A percentile compares a stretch with the other conserved stretches of the same genome.
Evolutionary conservation across 768 basidiomycete species (phyloP).

Genomic region (Leccinellum albellum): DNA sequence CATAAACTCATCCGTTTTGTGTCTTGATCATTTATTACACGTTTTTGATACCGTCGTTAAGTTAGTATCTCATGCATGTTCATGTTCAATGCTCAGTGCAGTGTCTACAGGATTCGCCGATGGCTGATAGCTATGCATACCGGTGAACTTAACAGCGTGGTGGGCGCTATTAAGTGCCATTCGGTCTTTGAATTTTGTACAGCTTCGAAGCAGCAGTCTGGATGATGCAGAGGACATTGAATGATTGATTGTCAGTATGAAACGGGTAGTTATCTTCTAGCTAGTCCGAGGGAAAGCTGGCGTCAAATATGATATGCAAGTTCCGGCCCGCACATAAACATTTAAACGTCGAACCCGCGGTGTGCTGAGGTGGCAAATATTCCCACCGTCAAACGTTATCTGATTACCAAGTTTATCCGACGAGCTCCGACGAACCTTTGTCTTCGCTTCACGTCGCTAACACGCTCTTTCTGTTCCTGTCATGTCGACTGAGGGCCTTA

Average conservation of each 20-base stretch:
- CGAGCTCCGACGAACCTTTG: background rate
- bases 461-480: background rate
- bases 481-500: conserved; percentile 8
- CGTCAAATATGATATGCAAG: too few species aligned
- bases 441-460: background rate
- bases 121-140: too few species aligned
- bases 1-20: background rate
- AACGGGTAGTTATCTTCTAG: too few species aligned
- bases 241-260: too few species aligned
- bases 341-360: too few species aligned
- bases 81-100: background rate
- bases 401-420: background rate
- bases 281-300: too few species aligned
- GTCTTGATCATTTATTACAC: background rate
- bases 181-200: too few species aligned
- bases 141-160: too few species aligned
- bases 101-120: background rate
- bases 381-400: conserved; percentile 1
- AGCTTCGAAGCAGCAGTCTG: too few species aligned
- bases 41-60: background rate
- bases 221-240: too few species aligned
- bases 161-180: too few species aligned
- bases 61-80: background rate
- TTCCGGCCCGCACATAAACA: too few species aligned
- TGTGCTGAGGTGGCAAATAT: background rate